Conservation (phyloP, 768 basidiomycete genomes). For the Cytidiella melzeri region DNA sequence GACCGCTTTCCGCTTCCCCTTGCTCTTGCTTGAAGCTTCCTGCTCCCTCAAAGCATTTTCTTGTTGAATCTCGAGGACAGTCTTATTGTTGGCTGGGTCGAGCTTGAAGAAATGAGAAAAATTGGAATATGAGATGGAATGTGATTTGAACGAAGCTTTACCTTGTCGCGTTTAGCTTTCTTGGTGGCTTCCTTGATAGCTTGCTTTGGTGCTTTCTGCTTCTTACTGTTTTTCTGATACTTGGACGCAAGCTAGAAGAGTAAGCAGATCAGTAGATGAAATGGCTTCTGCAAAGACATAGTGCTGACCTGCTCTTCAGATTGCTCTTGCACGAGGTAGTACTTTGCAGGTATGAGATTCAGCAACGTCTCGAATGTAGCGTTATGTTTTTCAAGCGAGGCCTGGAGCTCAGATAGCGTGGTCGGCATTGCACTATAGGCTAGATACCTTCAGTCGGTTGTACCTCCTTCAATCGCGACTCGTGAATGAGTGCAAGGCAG, state of each 20-base stretch:
- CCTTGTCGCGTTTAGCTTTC: slow-evolving; percentile 86
- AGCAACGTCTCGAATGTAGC: slow-evolving; percentile 78
- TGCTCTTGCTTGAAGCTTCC: slow-evolving; percentile 20
- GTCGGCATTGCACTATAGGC: slow-evolving; percentile 39
- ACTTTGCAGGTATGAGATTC: slow-evolving; percentile 82
- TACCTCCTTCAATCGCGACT: too few species aligned
- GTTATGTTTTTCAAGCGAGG: slow-evolving; percentile 80
- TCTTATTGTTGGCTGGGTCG: slow-evolving; percentile 87
- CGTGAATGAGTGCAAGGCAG: too few species aligned
- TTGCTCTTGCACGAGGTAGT: slow-evolving; percentile 70
- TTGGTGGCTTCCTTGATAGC: slow-evolving; percentile 84
- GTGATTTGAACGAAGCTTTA: slow-evolving; percentile 22
- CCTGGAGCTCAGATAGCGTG: slow-evolving; percentile 38
- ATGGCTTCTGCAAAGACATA: not conserved
- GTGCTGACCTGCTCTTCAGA: slow-evolving; percentile 56
- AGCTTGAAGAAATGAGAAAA: slow-evolving; percentile 43
- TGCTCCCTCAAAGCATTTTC: slow-evolving; percentile 34
- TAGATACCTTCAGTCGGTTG: too few species aligned
- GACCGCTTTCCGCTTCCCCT: slow-evolving; percentile 45
- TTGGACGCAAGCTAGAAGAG: slow-evolving; percentile 46
- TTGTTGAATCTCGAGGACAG: slow-evolving; percentile 66
- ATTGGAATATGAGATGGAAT: not conserved
- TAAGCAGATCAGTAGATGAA: not conserved
- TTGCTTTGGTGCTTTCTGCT: slow-evolving; percentile 69
- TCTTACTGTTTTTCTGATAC: slow-evolving; percentile 86